Base-by-base conservation (phyloP, 148 eudicot species). In the Silene latifolia region DNA sequence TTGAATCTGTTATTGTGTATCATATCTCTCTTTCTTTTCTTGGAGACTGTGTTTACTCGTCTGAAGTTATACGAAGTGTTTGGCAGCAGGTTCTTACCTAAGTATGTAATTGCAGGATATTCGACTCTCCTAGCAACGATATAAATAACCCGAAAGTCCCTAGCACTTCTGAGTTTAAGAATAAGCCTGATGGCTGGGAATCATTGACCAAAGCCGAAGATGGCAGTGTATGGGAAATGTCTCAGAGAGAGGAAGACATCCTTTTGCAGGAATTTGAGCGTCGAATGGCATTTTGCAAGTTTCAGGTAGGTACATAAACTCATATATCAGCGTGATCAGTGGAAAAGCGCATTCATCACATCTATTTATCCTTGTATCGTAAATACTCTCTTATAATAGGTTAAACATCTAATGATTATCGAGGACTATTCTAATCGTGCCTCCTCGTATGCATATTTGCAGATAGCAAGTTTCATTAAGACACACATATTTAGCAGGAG, bases 111-210 rank as follows among this genome's bases (percentile, higher is more conserved):
- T 89, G 77, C 85, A 95, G 99, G 90, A 92, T 95, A 80, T 95
- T 95, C 66, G 97, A 95, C 70, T 87, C 96, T 67, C 56, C 88
- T 74, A 82, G 78, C 72, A 67, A 79, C 24, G 89, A 88, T 78
- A 67, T 86, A 74, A 86, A 72, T 75, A 78, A 86, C 68, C 63
- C 88, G 4, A 86, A 86, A 80, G 75, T 73, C 23, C 81, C 88
- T 18, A 80, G 88, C 74, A 73, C 87, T 27, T 80, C 87, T 4
- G 96, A 92, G 83, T 82, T 88, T 11, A 95, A 88, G 79, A 92
- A 89, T 78, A 90, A 82, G 82, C 99, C 99, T 42, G 96, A 95
- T 84, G 99, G 99, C 60, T 95, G 99, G 99, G 99, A 95, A 84
- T 84, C 99, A 73, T 86, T 86, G 54, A 74, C 92, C 51, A 95